Evolutionary conservation across 2,329 filamentous ascomycete genomes (phyloP).

Genomic region (Lecanosticta acicola): DNA sequence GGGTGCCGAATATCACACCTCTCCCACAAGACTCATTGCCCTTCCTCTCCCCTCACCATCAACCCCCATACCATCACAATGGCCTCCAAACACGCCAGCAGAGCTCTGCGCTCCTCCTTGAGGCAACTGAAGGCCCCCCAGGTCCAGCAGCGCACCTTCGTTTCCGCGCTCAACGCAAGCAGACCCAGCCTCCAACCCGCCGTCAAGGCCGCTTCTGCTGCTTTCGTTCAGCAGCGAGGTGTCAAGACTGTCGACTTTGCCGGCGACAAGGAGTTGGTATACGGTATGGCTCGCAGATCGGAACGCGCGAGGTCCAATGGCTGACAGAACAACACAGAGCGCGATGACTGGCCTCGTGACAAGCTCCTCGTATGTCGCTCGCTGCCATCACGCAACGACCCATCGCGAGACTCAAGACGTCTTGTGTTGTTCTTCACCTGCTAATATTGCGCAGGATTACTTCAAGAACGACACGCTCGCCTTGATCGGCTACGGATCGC

Average conservation of each 20-base stretch:
- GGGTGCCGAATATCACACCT: neutral
- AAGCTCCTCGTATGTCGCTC: constrained; percentile 77
- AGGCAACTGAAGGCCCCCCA: constrained; percentile 49
- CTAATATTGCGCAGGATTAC: constrained; percentile 65
- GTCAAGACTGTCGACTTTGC: constrained; percentile 99
- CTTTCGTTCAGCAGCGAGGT: constrained; percentile 64
- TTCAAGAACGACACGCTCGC: constrained; percentile 99
- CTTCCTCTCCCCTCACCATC: constrained; percentile 5
- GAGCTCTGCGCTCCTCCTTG: constrained; percentile 54
- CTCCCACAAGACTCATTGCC: neutral
- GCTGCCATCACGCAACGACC: constrained; percentile 5
- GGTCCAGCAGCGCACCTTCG: constrained; percentile 53
- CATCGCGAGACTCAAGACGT: constrained; percentile 2
- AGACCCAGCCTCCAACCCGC: constrained; percentile 41
- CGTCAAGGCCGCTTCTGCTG: constrained; percentile 42
- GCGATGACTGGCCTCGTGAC: constrained; percentile 96
- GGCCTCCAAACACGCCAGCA: constrained; percentile 68
- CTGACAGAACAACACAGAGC: constrained; percentile 57
- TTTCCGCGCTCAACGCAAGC: constrained; percentile 49
- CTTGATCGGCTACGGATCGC: constrained; percentile 96
- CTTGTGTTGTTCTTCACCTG: neutral
- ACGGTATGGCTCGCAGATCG: constrained; percentile 53
- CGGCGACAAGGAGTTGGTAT: constrained; percentile 89
- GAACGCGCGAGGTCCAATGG: constrained; percentile 7
- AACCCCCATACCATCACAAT: constrained; percentile 45